Percentiles rank a stretch among this genome's conserved stretches.
Conservation (phyloP, 768 basidiomycete species). For the Panus rudis region DNA sequence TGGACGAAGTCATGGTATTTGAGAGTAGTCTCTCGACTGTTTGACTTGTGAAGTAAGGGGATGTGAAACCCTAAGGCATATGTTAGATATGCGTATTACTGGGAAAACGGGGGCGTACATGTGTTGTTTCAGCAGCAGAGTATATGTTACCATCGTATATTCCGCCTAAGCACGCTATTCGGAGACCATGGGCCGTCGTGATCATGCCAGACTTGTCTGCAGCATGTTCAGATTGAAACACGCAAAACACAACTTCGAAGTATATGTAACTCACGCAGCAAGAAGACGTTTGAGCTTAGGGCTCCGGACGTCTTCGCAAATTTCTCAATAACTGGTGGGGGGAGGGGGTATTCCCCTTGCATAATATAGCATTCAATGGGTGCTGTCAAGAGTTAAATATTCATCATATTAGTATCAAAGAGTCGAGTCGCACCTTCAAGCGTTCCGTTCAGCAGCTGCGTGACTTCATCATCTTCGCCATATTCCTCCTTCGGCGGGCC, state of each 20-base stretch:
- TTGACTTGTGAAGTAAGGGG: constrained; percentile 65
- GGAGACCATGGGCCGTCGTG: constrained; percentile 71
- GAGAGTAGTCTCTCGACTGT: constrained; percentile 68
- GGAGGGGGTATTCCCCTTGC: constrained; percentile 75
- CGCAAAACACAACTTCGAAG: background rate
- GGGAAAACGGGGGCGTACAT: constrained; percentile 36
- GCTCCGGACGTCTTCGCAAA: constrained; percentile 74
- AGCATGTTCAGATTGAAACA: constrained; percentile 8
- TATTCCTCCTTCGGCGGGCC: constrained; percentile 39
- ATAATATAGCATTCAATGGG: constrained; percentile 91
- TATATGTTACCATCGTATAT: constrained; percentile 60
- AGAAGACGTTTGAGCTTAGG: constrained; percentile 74
- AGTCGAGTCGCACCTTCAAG: constrained; percentile 47
- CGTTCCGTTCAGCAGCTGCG: constrained; percentile 56
- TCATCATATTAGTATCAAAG: constrained; percentile 4
- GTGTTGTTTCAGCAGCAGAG: constrained; percentile 50
- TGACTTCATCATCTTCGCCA: constrained; percentile 42
- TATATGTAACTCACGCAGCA: constrained; percentile 58
- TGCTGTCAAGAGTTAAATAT: constrained; percentile 35
- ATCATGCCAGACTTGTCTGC: constrained; percentile 77
- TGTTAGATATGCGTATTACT: constrained; percentile 3
- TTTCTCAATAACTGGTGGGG: constrained; percentile 64
- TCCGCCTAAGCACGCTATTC: constrained; percentile 84
- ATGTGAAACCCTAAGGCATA: constrained; percentile 58
- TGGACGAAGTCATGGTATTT: constrained; percentile 55